Percentiles rank a stretch among this genome's conserved stretches.
Conservation (phyloP, 1,139 yeast species). For the Kurtzmaniella natalensis region DNA sequence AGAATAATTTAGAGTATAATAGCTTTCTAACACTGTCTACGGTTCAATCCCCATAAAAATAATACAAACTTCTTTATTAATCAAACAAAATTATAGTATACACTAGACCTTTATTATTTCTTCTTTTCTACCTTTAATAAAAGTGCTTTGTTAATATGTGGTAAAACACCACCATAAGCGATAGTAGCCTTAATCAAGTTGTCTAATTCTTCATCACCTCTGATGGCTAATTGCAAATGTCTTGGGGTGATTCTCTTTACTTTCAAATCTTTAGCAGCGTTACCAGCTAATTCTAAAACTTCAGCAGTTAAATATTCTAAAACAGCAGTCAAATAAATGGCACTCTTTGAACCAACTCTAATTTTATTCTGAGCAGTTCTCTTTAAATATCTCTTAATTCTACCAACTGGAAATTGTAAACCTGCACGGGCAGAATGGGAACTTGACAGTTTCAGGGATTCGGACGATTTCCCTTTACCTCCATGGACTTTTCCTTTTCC, state of each 20-base stretch:
- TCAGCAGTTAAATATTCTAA: constrained; percentile 97
- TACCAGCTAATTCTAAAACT: constrained; percentile 97
- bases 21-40: no score
- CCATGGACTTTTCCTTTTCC: constrained; percentile 90
- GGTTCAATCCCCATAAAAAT: no score
- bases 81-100: constrained; percentile 8
- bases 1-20: no score
- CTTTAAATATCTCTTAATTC: constrained; percentile 94
- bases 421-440: constrained; percentile 98
- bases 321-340: constrained; percentile 95
- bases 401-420: constrained; percentile 96
- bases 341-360: constrained; percentile 97
- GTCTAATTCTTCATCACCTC: constrained; percentile 99
- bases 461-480: constrained; percentile 90
- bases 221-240: constrained; percentile 95
- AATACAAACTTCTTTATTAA: constrained; percentile 1
- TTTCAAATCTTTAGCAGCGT: constrained; percentile 97
- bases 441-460: constrained; percentile 58
- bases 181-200: constrained; percentile 94
- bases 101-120: constrained; percentile 39
- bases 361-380: constrained; percentile 87
- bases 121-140: constrained; percentile 89
- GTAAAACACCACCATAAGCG: constrained; percentile 98
- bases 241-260: constrained; percentile 99
- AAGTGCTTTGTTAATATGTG: constrained; percentile 93